These are phyloP conservation scores for Salix koriyanagi DNA, from an alignment of 345 rosid genomes.

Conservation along the genomic window DNA sequence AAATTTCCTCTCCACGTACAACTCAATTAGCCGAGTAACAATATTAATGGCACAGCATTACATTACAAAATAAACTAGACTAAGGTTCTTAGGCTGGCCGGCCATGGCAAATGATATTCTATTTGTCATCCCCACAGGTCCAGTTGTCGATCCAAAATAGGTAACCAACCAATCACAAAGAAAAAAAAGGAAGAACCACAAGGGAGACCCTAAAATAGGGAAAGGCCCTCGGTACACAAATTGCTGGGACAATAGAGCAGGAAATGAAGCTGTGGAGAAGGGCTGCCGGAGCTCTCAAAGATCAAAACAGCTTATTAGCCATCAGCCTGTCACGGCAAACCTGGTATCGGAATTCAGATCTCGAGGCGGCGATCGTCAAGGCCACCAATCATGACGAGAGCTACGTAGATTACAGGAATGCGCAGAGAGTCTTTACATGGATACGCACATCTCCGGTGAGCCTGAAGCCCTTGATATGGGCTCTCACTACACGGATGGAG, in stretches of 20 bases:
- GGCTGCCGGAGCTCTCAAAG: slow-evolving; percentile 70
- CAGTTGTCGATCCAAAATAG: too few species aligned
- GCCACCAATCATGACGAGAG: slow-evolving; percentile 78
- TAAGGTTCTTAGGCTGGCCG: too few species aligned
- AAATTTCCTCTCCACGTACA: too few species aligned
- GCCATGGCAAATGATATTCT: too few species aligned
- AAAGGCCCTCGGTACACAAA: not conserved
- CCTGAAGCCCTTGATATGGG: slow-evolving; percentile 49
- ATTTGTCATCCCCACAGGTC: too few species aligned
- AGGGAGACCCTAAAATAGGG: not conserved
- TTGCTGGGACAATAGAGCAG: not conserved
- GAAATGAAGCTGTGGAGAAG: slow-evolving; percentile 60
- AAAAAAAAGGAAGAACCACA: not conserved
- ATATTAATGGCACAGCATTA: too few species aligned
- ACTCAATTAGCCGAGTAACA: too few species aligned
- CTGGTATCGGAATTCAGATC: slow-evolving; percentile 44
- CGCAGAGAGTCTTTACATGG: slow-evolving; percentile 60
- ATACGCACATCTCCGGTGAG: slow-evolving; percentile 55
- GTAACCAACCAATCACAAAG: too few species aligned
- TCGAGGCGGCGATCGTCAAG: slow-evolving; percentile 61
- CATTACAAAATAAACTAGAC: too few species aligned
- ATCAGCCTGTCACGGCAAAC: slow-evolving; percentile 31
- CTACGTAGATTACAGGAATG: slow-evolving; percentile 52
- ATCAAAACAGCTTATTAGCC: slow-evolving; percentile 55
- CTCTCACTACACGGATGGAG: slow-evolving; percentile 48